A percentile compares a stretch with the other conserved stretches of the same genome.
Evolutionary conservation across 306 rosid species (phyloP).

Genomic region (Gastrolobium villosum): DNA sequence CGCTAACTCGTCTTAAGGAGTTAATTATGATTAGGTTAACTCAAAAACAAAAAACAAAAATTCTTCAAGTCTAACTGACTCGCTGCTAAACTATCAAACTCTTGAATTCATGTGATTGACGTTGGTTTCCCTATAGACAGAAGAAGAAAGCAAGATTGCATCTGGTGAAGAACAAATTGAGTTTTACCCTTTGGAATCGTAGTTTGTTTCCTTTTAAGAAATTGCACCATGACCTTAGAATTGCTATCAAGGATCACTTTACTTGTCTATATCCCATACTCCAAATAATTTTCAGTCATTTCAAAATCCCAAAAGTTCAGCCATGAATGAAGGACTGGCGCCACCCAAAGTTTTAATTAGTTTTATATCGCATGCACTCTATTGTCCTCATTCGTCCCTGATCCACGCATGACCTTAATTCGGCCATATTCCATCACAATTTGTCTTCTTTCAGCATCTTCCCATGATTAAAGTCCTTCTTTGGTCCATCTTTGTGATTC

Average conservation of each 20-base stretch:
- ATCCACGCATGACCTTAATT: slow-evolving; percentile 32
- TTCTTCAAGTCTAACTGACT: no score
- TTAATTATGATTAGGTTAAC: no score
- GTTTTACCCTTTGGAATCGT: neutral
- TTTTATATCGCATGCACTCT: slow-evolving; percentile 30
- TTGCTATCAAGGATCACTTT: neutral
- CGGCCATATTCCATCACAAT: slow-evolving; percentile 12
- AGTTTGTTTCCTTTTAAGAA: neutral
- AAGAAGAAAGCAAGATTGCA: neutral
- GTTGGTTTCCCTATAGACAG: no score
- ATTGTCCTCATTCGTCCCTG: slow-evolving; percentile 6
- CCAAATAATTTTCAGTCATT: neutral
- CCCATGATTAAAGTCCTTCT: neutral
- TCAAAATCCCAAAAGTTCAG: neutral
- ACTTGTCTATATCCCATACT: slow-evolving; percentile 26
- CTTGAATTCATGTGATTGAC: no score
- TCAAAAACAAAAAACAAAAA: no score
- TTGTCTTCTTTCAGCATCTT: neutral
- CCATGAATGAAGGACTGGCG: neutral
- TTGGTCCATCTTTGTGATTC: neutral
- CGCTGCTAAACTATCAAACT: no score
- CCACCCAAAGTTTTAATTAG: slow-evolving; percentile 8
- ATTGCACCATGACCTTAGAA: neutral
- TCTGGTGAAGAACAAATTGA: neutral
- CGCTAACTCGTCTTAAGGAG: no score